phyloP scores from a whole-genome alignment of 2,329 filamentous ascomycete species.

The Nemania sp. region DNA sequence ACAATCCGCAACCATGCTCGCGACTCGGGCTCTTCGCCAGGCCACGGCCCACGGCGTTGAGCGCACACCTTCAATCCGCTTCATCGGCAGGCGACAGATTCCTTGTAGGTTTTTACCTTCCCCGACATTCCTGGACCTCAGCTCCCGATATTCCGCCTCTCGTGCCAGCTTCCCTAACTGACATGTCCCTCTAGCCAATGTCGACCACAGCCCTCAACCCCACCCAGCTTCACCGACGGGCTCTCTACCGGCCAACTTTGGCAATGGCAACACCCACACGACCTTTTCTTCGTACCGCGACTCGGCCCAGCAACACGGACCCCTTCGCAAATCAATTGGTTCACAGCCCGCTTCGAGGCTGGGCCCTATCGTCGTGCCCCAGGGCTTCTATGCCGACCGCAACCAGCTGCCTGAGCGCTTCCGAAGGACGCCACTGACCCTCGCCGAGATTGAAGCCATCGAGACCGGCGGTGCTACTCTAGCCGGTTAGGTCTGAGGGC shows the following conservation, averaged over 20 bases:
- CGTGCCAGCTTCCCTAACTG: conserved; percentile 16
- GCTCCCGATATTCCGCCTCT: background rate
- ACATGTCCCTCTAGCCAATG: conserved; percentile 54
- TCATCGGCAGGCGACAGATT: conserved; percentile 63
- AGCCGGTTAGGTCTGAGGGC: conserved; percentile 46
- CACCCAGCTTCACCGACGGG: conserved; percentile 73
- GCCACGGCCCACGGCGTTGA: conserved; percentile 62
- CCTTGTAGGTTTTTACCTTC: conserved; percentile 52
- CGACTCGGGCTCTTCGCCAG: conserved; percentile 61
- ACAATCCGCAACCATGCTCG: conserved; percentile 52
- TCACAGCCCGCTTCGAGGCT: conserved; percentile 67
- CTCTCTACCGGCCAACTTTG: conserved; percentile 62
- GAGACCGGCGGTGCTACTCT: conserved; percentile 84
- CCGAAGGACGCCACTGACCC: conserved; percentile 71
- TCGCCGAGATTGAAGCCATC: conserved; percentile 91
- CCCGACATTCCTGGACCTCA: no score
- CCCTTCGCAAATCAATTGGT: conserved; percentile 64
- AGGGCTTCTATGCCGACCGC: conserved; percentile 85
- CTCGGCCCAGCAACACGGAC: conserved; percentile 78
- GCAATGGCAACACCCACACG: conserved; percentile 52
- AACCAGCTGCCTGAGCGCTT: conserved; percentile 86
- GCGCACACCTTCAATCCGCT: conserved; percentile 65
- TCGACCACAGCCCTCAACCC: conserved; percentile 74
- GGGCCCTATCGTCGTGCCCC: conserved; percentile 70
- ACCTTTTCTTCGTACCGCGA: conserved; percentile 79